These are phyloP conservation scores for Metschnikowia lachancei DNA, from an alignment of 805 yeast species.

Conservation along the genomic window DNA sequence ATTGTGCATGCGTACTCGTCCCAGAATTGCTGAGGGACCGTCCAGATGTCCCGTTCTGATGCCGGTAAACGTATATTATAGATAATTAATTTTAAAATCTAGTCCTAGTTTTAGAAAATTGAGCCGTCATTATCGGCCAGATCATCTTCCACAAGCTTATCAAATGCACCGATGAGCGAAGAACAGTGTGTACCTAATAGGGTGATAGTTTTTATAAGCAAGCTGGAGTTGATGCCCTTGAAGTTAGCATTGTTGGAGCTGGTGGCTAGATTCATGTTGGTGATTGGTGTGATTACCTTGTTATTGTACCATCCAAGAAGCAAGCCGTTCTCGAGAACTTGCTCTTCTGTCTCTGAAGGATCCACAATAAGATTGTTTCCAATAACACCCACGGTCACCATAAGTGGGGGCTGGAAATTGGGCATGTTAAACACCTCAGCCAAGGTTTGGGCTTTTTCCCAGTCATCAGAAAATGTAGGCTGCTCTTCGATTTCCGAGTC, in stretches of 20 bases:
- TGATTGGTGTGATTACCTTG: conserved; percentile 69
- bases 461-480: conserved; percentile 89
- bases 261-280: conserved; percentile 61
- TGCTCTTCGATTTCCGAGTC: conserved; percentile 73
- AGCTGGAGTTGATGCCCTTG: conserved; percentile 52
- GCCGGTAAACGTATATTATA: background rate
- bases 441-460: conserved; percentile 56
- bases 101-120: conserved; percentile 11
- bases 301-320: conserved; percentile 69
- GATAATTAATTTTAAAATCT: background rate
- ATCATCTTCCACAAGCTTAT: conserved; percentile 43
- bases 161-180: conserved; percentile 58
- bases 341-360: conserved; percentile 87
- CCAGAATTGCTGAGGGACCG: conserved; percentile 49
- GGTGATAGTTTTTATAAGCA: conserved; percentile 53
- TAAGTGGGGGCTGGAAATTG: conserved; percentile 64
- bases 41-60: background rate
- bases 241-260: conserved; percentile 44
- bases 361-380: conserved; percentile 72
- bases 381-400: conserved; percentile 72
- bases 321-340: conserved; percentile 81
- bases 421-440: conserved; percentile 32
- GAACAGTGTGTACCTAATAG: conserved; percentile 62
- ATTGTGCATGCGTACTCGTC: conserved; percentile 85
- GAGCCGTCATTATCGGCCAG: conserved; percentile 27